A percentile compares a stretch with the other conserved stretches of the same genome.
Conservation (phyloP, 169 alveolate species). For the Plasmodium yoelii region DNA sequence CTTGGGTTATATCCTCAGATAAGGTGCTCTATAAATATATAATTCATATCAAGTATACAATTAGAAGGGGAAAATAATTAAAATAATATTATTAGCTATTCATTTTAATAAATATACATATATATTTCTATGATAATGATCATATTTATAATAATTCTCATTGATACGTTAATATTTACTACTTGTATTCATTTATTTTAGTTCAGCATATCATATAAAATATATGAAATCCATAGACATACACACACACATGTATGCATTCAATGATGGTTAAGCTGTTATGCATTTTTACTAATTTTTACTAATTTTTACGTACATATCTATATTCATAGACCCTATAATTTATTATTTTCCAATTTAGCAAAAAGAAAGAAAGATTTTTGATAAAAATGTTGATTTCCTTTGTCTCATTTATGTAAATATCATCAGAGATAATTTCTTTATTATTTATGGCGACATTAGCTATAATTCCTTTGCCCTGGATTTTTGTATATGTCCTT, state of each 20-base stretch:
- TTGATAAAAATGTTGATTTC: constrained; percentile 50
- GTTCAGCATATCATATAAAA: too few species aligned
- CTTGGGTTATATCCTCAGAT: constrained; percentile 26
- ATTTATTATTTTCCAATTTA: constrained; percentile 42
- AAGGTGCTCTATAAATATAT: constrained; percentile 19
- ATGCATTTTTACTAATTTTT: background rate
- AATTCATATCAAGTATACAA: background rate
- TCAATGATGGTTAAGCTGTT: background rate
- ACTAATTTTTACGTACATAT: constrained; percentile 20
- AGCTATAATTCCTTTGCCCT: constrained; percentile 62
- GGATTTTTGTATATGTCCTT: constrained; percentile 56
- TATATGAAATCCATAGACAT: background rate
- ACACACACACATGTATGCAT: background rate
- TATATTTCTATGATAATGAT: too few species aligned
- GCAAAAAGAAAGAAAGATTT: constrained; percentile 54
- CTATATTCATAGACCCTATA: constrained; percentile 59
- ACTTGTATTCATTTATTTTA: too few species aligned
- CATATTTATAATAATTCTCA: too few species aligned
- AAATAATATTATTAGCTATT: background rate
- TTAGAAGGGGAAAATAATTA: background rate
- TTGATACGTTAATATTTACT: too few species aligned
- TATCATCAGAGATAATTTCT: constrained; percentile 39
- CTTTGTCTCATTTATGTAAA: constrained; percentile 31
- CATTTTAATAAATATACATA: background rate
- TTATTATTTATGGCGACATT: constrained; percentile 59